phyloP scores from a whole-genome alignment of 1,284 basidiomycete genomes.

The Chiua sp. region DNA sequence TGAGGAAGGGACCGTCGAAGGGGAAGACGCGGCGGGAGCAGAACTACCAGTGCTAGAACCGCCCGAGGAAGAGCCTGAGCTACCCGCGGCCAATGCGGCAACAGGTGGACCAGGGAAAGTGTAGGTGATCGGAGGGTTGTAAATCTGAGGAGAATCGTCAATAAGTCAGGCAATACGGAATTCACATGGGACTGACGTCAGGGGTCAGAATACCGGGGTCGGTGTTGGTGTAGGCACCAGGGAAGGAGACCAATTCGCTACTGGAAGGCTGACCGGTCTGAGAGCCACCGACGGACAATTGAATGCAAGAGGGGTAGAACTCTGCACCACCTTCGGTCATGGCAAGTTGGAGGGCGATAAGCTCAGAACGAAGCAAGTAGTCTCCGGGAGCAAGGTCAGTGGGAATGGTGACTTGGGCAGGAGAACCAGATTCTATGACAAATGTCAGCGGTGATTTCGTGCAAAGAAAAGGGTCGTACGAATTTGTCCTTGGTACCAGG shows the following conservation, averaged over 20 bases:
- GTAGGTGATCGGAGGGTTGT: constrained; percentile 36
- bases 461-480: constrained; percentile 26
- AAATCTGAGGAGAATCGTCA: constrained; percentile 36
- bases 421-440: constrained; percentile 39
- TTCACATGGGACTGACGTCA: constrained; percentile 35
- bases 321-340: constrained; percentile 59
- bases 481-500: constrained; percentile 49
- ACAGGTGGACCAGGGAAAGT: constrained; percentile 46
- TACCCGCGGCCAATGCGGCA: constrained; percentile 17
- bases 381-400: constrained; percentile 59
- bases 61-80: constrained; percentile 16
- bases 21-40: not conserved
- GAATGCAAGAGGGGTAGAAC: constrained; percentile 73
- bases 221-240: constrained; percentile 65
- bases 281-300: constrained; percentile 60
- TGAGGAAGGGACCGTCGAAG: not conserved
- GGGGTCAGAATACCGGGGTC: constrained; percentile 65
- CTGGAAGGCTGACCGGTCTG: constrained; percentile 48
- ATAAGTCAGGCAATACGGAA: not conserved
- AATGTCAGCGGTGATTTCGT: not conserved
- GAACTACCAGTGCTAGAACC: constrained; percentile 18
- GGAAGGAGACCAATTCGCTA: constrained; percentile 60
- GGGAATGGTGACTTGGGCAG: constrained; percentile 57
- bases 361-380: constrained; percentile 75
- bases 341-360: constrained; percentile 71